Base-by-base conservation (phyloP, 257 asterid genomes). In the Solanum corneliomulleri region DNA sequence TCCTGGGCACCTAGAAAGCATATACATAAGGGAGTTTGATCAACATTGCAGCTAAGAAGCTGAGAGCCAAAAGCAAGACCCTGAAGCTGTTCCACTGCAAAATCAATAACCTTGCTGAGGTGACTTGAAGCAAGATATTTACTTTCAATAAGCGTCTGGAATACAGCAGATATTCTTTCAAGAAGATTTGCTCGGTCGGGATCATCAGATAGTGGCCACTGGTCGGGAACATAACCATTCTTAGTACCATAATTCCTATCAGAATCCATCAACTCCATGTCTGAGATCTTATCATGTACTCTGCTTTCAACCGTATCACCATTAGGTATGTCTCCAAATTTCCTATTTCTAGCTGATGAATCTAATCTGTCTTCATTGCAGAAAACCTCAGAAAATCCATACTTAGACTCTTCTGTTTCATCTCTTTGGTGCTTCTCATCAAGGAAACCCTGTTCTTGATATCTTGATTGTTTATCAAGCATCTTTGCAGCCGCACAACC, bases 131-230 rank as follows among this genome's bases (percentile, higher is more conserved):
- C 95, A 15, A 97, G 95, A 88, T 85, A 97, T 81, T 94, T 97
- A 90, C 92, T 88, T 87, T 87, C 91, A 87, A 95, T 89, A 87
- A 97, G 98, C n/a, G 91, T 87, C 93, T 90, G 91, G 69, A 97
- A 95, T 89, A 91, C 77, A 85, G 89, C 83, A 86, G 89, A 93
- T 89, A 97, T 97, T 90, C 88, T 95, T 86, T 94, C 97, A 44
- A 97, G 96, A 90, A 95, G 95, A 93, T 95, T 95, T 70, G 90
- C 93, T 42, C 99, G 93, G 89, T 97, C 99, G 25, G 92, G 92
- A 69, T 97, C 99, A 91, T 97, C 97, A 64, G 98, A 92, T 86
- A 90, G 85, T 83, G 96, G 98, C 99, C 97, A 97, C 88, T 90
- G 91, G 45, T 92, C 95, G 47, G 80, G 84, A 82, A 90, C 90